Conservation (phyloP, 371 early-diverging fungal genomes). For the Coemansia sp. region DNA sequence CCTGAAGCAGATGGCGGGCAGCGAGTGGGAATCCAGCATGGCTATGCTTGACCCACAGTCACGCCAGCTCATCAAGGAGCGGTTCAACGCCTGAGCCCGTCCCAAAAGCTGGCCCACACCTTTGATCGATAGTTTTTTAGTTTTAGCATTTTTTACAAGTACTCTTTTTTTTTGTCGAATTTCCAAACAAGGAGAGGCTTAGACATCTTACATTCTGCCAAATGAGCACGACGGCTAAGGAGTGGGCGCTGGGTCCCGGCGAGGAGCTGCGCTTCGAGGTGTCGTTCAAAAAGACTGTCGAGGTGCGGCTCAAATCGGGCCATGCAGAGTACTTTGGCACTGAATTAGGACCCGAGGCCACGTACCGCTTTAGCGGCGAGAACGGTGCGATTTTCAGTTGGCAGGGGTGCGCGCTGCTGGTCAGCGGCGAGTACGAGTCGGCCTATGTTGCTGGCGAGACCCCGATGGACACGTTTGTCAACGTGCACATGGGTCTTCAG, state of each 20-base stretch:
- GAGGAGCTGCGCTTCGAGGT: conserved; percentile 62
- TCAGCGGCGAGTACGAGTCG: conserved; percentile 68
- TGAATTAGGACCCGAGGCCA: conserved; percentile 75
- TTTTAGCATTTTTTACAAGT: conserved; percentile 8
- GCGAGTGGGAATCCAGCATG: conserved; percentile 65
- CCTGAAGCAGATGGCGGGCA: conserved; percentile 71
- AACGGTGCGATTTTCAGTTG: conserved; percentile 94
- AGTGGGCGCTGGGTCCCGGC: conserved; percentile 54
- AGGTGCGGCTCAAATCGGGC: conserved; percentile 67
- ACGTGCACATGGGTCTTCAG: conserved; percentile 86
- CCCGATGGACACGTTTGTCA: conserved; percentile 87
- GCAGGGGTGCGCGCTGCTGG: conserved; percentile 80
- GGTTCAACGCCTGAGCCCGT: conserved; percentile 59
- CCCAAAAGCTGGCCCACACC: not conserved
- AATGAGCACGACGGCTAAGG: conserved; percentile 11
- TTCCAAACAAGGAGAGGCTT: not conserved
- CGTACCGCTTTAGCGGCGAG: conserved; percentile 74
- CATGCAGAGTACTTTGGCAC: conserved; percentile 90
- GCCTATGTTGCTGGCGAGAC: conserved; percentile 93
- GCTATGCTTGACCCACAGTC: conserved; percentile 60
- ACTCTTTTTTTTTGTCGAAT: not conserved
- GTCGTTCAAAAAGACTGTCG: conserved; percentile 52
- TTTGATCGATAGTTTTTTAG: conserved; percentile 16
- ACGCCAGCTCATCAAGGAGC: conserved; percentile 58
- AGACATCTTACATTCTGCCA: not conserved